Percentiles rank a stretch among this genome's conserved stretches.
These are phyloP conservation scores for Fusarium graminum DNA, from an alignment of 2,329 filamentous ascomycete species.

Conservation along the genomic window DNA sequence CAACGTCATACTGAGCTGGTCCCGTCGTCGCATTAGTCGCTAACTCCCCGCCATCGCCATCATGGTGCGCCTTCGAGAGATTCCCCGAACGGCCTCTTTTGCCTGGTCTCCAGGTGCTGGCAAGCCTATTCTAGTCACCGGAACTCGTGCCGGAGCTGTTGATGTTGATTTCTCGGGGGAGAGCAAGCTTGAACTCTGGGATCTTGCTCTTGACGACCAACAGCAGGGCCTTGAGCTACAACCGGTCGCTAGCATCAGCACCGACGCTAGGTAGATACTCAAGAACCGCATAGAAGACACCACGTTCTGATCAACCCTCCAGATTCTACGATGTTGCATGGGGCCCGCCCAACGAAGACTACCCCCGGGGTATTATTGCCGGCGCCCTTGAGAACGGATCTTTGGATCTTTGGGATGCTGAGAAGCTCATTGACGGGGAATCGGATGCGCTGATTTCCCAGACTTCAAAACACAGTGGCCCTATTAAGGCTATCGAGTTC, in stretches of 20 bases:
- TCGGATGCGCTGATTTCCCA: slow-evolving; percentile 85
- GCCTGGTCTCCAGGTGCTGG: slow-evolving; percentile 90
- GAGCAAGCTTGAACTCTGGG: slow-evolving; percentile 96
- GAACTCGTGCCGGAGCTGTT: slow-evolving; percentile 93
- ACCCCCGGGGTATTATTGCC: slow-evolving; percentile 89
- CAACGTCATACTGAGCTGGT: slow-evolving; percentile 42
- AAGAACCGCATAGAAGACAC: slow-evolving; percentile 21
- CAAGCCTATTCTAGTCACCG: slow-evolving; percentile 88
- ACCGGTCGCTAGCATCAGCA: slow-evolving; percentile 84
- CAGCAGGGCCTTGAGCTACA: slow-evolving; percentile 85
- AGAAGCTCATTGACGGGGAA: slow-evolving; percentile 69
- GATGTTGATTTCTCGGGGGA: slow-evolving; percentile 98
- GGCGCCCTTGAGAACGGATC: slow-evolving; percentile 95
- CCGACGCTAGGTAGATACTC: slow-evolving; percentile 82
- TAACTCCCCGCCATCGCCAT: slow-evolving; percentile 52
- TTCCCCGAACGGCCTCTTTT: slow-evolving; percentile 95
- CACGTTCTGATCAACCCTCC: slow-evolving; percentile 37
- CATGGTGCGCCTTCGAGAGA: slow-evolving; percentile 98
- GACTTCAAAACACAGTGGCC: slow-evolving; percentile 89
- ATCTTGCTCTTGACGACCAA: slow-evolving; percentile 83
- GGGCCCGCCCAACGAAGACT: slow-evolving; percentile 83
- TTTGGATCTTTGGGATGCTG: slow-evolving; percentile 93
- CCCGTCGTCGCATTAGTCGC: slow-evolving; percentile 44
- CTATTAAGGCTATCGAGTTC: slow-evolving; percentile 96
- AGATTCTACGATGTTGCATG: slow-evolving; percentile 99